Conservation (phyloP, 2,329 filamentous ascomycete genomes). For the Gaeumannomyces tritici region DNA sequence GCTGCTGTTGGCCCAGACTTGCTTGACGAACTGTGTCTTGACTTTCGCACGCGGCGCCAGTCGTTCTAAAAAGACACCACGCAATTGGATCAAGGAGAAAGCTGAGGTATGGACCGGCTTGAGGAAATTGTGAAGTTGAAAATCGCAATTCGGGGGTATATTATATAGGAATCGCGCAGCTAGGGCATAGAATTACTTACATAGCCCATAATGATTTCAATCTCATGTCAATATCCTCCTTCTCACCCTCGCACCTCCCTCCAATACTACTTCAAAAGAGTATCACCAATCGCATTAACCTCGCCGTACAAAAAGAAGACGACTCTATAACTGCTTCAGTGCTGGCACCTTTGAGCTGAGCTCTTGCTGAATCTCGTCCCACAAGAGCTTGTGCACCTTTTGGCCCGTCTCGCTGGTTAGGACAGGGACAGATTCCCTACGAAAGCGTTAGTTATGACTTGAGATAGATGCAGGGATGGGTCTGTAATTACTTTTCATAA, state of each 20-base stretch:
- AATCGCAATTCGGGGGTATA: too few relatives aligned
- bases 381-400: constrained; percentile 5
- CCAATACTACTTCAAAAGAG: background rate
- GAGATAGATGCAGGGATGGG: background rate
- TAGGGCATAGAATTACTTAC: too few relatives aligned
- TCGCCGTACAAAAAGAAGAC: background rate
- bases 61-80: background rate
- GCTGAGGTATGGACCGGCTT: too few relatives aligned
- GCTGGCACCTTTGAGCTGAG: constrained; percentile 1
- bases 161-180: too few relatives aligned
- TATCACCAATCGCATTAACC: background rate
- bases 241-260: background rate
- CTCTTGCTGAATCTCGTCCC: constrained; percentile 6
- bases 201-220: too few relatives aligned
- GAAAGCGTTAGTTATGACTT: background rate
- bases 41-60: constrained; percentile 28
- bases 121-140: too few relatives aligned
- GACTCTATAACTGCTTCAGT: background rate
- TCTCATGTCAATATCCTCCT: too few relatives aligned
- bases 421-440: constrained; percentile 1
- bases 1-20: constrained; percentile 56
- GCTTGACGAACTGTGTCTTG: constrained; percentile 45
- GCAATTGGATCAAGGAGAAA: background rate
- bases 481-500: constrained; percentile 3
- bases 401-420: constrained; percentile 3